A percentile compares a stretch with the other conserved stretches of the same genome.
These are phyloP conservation scores for Aphanocladium album DNA, from an alignment of 2,329 filamentous ascomycete species.

Conservation along the genomic window DNA sequence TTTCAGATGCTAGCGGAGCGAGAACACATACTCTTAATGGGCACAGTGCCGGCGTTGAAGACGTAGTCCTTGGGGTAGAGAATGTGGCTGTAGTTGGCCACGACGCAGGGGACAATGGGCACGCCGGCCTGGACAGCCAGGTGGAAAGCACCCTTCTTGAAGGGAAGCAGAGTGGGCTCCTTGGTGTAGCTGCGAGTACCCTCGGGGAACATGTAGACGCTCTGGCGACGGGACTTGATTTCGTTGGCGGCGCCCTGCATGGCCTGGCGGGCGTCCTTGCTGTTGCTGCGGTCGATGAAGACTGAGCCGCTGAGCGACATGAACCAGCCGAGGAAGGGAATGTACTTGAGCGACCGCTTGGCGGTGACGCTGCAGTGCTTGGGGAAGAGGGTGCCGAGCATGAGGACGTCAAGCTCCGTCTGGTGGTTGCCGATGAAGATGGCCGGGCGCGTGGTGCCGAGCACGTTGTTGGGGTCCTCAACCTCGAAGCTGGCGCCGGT, in stretches of 20 bases:
- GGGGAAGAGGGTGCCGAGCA: constrained; percentile 86
- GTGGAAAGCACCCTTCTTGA: constrained; percentile 99
- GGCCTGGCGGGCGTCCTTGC: constrained; percentile 73
- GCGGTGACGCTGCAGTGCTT: constrained; percentile 89
- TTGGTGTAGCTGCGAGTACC: constrained; percentile 87
- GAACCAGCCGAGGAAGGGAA: constrained; percentile 92
- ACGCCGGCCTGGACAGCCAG: constrained; percentile 91
- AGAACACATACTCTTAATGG: constrained; percentile 60
- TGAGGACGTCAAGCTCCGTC: constrained; percentile 88
- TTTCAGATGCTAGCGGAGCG: neutral
- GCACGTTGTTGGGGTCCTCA: constrained; percentile 58
- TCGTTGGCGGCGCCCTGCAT: constrained; percentile 78
- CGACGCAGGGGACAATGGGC: constrained; percentile 81
- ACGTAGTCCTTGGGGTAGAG: constrained; percentile 58
- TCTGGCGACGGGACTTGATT: constrained; percentile 68
- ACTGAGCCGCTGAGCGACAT: constrained; percentile 83
- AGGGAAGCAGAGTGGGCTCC: constrained; percentile 78
- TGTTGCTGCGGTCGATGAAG: constrained; percentile 91
- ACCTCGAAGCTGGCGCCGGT: constrained; percentile 77
- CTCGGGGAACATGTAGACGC: constrained; percentile 84
- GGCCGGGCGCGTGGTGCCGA: constrained; percentile 66
- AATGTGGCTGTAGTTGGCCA: constrained; percentile 73
- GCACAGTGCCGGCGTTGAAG: constrained; percentile 66
- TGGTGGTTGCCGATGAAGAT: constrained; percentile 96
- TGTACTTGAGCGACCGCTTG: constrained; percentile 73